These are phyloP conservation scores for Camellia sinensis DNA, from an alignment of 148 eudicot genomes.

Conservation along the genomic window DNA sequence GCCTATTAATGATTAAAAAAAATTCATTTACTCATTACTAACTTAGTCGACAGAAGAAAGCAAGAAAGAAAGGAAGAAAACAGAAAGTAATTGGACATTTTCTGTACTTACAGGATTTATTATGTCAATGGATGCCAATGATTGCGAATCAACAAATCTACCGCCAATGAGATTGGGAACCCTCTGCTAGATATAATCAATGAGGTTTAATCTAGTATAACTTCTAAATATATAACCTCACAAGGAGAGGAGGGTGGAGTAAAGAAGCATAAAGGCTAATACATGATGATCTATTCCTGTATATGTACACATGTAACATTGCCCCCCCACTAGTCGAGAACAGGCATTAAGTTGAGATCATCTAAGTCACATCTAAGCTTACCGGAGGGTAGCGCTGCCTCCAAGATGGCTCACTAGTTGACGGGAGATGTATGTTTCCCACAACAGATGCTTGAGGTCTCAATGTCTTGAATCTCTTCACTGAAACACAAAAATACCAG, in stretches of 20 bases:
- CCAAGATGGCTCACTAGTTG: conserved; percentile 49
- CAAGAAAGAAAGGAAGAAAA: conserved; percentile 6
- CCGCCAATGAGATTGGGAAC: conserved; percentile 64
- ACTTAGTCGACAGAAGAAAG: neutral
- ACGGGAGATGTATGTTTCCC: conserved; percentile 37
- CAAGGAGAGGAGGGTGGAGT: neutral
- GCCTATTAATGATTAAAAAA: conserved; percentile 41
- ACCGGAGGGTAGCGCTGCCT: conserved; percentile 44
- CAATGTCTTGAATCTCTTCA: conserved; percentile 43
- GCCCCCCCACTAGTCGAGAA: neutral
- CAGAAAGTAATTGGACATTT: neutral
- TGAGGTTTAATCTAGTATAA: neutral
- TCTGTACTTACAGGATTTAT: conserved; percentile 61
- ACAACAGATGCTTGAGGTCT: conserved; percentile 34
- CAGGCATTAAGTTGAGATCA: conserved; percentile 4
- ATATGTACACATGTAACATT: neutral
- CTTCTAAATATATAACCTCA: neutral
- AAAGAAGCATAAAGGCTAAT: neutral
- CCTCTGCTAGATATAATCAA: conserved; percentile 31
- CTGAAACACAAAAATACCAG: conserved; percentile 23
- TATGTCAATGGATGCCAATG: conserved; percentile 45
- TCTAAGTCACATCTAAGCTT: conserved; percentile 10
- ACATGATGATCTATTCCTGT: neutral
- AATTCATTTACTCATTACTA: conserved; percentile 7
- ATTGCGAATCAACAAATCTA: conserved; percentile 53